Conservation (phyloP, 805 yeast genomes). For the Nakazawaea laoshanensis region DNA sequence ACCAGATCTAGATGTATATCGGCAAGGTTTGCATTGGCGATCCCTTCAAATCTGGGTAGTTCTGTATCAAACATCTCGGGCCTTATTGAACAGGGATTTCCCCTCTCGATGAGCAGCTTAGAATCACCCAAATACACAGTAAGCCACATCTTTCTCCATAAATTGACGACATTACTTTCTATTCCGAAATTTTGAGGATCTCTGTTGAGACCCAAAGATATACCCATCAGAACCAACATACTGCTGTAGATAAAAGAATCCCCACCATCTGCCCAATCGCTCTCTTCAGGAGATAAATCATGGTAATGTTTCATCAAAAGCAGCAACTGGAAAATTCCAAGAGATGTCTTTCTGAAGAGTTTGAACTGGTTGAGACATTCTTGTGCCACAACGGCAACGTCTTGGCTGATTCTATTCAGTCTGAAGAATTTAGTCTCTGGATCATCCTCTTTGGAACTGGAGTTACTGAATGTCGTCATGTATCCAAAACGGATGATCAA, state of each 20-base stretch:
- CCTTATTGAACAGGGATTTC: slow-evolving; percentile 34
- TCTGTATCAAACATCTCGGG: slow-evolving; percentile 17
- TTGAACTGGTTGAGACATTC: slow-evolving; percentile 49
- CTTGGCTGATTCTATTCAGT: slow-evolving; percentile 35
- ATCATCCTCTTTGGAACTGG: slow-evolving; percentile 18
- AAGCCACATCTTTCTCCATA: slow-evolving; percentile 45
- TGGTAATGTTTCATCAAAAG: slow-evolving; percentile 42
- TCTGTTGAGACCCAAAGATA: slow-evolving; percentile 58
- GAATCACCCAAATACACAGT: slow-evolving; percentile 36
- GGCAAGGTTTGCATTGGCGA: slow-evolving; percentile 23
- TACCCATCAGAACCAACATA: slow-evolving; percentile 57
- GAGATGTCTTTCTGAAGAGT: slow-evolving; percentile 35
- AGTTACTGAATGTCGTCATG: slow-evolving; percentile 19
- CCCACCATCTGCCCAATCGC: slow-evolving; percentile 49
- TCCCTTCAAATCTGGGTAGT: slow-evolving; percentile 30
- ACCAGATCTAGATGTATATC: slow-evolving; percentile 33
- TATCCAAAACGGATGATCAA: slow-evolving; percentile 32
- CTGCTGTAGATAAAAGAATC: slow-evolving; percentile 48
- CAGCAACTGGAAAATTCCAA: slow-evolving; percentile 44
- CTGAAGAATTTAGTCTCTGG: slow-evolving; percentile 23
- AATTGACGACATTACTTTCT: slow-evolving; percentile 5
- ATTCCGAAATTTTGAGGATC: slow-evolving; percentile 33
- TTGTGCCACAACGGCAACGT: slow-evolving; percentile 40
- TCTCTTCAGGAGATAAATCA: slow-evolving; percentile 42
- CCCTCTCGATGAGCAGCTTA: slow-evolving; percentile 35